These are phyloP conservation scores for Trichophyton simii DNA, from an alignment of 2,329 filamentous ascomycete species.

Conservation along the genomic window DNA sequence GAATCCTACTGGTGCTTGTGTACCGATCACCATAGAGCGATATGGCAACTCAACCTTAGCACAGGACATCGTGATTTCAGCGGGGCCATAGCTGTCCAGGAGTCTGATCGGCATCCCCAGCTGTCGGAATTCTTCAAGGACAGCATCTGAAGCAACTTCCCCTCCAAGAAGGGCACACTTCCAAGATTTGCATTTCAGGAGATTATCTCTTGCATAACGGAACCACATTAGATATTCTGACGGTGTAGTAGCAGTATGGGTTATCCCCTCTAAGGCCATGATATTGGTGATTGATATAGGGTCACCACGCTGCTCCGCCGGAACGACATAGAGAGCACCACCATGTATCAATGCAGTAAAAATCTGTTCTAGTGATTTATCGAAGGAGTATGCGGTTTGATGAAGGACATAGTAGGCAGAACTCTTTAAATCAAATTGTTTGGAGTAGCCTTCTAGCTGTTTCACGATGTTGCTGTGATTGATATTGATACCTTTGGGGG, in stretches of 20 bases:
- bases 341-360: constrained; percentile 13
- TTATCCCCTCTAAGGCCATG: constrained; percentile 13
- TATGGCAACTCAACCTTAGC: constrained; percentile 12
- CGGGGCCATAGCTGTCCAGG: constrained; percentile 16
- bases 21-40: constrained; percentile 9
- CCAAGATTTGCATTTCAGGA: constrained; percentile 13
- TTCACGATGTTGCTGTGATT: constrained; percentile 16
- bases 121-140: constrained; percentile 9
- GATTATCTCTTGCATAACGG: constrained; percentile 11
- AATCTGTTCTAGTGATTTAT: constrained; percentile 14
- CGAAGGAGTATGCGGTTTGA: constrained; percentile 14
- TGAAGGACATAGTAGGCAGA: constrained; percentile 9
- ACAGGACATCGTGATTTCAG: constrained; percentile 16
- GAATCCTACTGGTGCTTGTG: constrained; percentile 13
- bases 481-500: constrained; percentile 33
- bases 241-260: constrained; percentile 16
- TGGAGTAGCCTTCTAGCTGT: constrained; percentile 14
- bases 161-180: constrained; percentile 14
- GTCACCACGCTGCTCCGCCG: constrained; percentile 13
- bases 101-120: constrained; percentile 12
- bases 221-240: constrained; percentile 16
- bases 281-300: constrained; percentile 13
- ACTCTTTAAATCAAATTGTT: constrained; percentile 7
- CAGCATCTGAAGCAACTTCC: constrained; percentile 10
- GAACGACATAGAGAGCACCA: constrained; percentile 14